These are phyloP conservation scores for Malania oleifera DNA, from an alignment of 164 flowering plant genomes.

Conservation along the genomic window DNA sequence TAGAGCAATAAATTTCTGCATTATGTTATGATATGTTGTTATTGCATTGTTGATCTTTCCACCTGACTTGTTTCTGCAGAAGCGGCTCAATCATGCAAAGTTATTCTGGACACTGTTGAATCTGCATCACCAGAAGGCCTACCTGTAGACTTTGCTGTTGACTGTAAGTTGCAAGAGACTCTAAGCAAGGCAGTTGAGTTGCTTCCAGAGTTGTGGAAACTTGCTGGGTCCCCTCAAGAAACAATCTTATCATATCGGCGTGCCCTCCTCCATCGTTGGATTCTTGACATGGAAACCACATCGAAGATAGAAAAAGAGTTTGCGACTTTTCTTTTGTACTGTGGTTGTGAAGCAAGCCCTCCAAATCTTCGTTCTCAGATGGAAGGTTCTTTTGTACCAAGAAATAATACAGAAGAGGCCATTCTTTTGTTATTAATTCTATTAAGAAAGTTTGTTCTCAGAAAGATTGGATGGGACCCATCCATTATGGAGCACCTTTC, in stretches of 20 bases:
- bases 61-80: conserved; percentile 54
- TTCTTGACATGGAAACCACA: conserved; percentile 58
- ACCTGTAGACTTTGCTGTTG: conserved; percentile 50
- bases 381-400: conserved; percentile 76
- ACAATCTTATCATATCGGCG: conserved; percentile 65
- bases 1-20: too few species aligned
- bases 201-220: conserved; percentile 85
- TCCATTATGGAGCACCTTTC: conserved; percentile 74
- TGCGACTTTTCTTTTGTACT: conserved; percentile 78
- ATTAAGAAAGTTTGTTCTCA: conserved; percentile 42
- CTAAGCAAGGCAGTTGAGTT: conserved; percentile 73
- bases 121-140: conserved; percentile 79
- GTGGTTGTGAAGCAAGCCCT: conserved; percentile 76
- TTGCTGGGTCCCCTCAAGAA: conserved; percentile 51
- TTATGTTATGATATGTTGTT: too few species aligned
- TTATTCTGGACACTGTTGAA: conserved; percentile 76
- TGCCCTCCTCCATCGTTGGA: conserved; percentile 79
- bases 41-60: conserved; percentile 16
- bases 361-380: conserved; percentile 75
- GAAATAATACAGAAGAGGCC: conserved; percentile 89
- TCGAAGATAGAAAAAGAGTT: conserved; percentile 75
- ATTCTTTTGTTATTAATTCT: conserved; percentile 64
- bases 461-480: conserved; percentile 70
- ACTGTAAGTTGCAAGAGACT: conserved; percentile 71
- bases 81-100: conserved; percentile 87